Evolutionary conservation across 2,329 filamentous ascomycete species (phyloP).

Genomic region (Penicillium sp.): DNA sequence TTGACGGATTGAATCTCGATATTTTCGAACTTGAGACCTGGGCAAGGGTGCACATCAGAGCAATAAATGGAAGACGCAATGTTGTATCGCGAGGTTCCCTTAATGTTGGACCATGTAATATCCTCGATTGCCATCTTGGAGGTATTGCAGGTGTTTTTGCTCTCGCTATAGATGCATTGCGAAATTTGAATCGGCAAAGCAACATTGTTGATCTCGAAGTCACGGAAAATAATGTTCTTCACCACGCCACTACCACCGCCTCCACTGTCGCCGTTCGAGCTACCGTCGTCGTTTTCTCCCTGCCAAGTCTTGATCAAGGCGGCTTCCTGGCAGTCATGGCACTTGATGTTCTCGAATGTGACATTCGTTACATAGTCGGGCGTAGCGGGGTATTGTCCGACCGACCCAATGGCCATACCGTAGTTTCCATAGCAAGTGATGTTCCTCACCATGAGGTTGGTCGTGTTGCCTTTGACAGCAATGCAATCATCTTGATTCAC

Average conservation of each 20-base stretch:
- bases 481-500: constrained; percentile 38
- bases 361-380: constrained; percentile 40
- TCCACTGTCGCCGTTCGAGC: constrained; percentile 23
- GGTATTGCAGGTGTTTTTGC: constrained; percentile 35
- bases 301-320: constrained; percentile 29
- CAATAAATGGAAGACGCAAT: constrained; percentile 50
- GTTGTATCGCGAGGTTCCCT: constrained; percentile 51
- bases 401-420: constrained; percentile 41
- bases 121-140: constrained; percentile 47
- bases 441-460: constrained; percentile 41
- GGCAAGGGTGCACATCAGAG: constrained; percentile 44
- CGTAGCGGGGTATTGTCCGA: constrained; percentile 39
- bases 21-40: constrained; percentile 46
- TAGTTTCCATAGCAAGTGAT: constrained; percentile 39
- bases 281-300: constrained; percentile 14
- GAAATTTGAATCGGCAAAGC: constrained; percentile 26
- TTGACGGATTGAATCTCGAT: constrained; percentile 47
- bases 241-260: constrained; percentile 23
- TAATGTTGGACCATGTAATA: constrained; percentile 51
- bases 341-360: constrained; percentile 34
- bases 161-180: constrained; percentile 27
- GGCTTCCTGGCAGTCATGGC: constrained; percentile 20
- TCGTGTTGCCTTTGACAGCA: constrained; percentile 43
- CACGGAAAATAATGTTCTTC: constrained; percentile 24
- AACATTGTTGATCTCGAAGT: constrained; percentile 25